phyloP scores from a whole-genome alignment of 148 eudicot species.

The Polygonum maritimum region DNA sequence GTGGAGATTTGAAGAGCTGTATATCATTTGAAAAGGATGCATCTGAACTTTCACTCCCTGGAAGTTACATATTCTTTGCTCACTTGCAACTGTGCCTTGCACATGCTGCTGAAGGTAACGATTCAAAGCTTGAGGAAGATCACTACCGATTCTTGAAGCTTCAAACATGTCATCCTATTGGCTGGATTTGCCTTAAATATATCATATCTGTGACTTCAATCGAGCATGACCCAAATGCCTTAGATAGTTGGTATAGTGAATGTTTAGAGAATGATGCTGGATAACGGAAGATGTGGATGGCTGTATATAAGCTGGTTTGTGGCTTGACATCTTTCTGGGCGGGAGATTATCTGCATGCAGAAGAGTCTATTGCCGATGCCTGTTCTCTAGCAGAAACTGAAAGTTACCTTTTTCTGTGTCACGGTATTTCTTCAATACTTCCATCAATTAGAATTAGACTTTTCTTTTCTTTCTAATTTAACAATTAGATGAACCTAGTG shows the following conservation, averaged over 20 bases:
- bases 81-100: conserved; percentile 86
- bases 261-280: conserved; percentile 40
- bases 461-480: background rate
- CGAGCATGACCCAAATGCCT: conserved; percentile 26
- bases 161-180: conserved; percentile 61
- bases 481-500: background rate
- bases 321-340: conserved; percentile 49
- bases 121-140: conserved; percentile 32
- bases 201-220: conserved; percentile 52
- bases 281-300: conserved; percentile 64
- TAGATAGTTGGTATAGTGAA: conserved; percentile 42
- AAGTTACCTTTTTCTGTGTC: conserved; percentile 67
- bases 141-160: conserved; percentile 61
- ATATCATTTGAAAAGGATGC: conserved; percentile 54
- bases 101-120: conserved; percentile 48
- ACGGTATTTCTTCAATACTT: conserved; percentile 37
- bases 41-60: conserved; percentile 40
- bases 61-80: conserved; percentile 53
- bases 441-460: background rate
- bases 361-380: conserved; percentile 56
- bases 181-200: conserved; percentile 66
- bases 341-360: conserved; percentile 53
- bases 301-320: conserved; percentile 48
- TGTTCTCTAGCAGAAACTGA: conserved; percentile 58
- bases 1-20: conserved; percentile 41